phyloP scores from a whole-genome alignment of 2,329 filamentous ascomycete species.

The Dactylonectria estremocensis region DNA sequence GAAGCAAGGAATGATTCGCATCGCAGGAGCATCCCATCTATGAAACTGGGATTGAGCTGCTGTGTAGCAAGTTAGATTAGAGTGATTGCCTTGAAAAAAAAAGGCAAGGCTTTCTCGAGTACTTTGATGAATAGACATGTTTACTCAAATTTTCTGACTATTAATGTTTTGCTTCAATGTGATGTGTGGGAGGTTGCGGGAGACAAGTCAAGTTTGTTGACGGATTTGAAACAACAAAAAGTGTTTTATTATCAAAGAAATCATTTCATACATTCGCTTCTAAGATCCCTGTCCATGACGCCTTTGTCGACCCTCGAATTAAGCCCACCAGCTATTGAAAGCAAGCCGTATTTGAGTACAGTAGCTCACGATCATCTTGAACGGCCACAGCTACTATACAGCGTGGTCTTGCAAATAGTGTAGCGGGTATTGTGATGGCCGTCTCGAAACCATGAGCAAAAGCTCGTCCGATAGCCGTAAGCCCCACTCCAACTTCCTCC shows the following conservation, averaged over 20 bases:
- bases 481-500: neutral
- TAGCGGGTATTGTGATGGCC: constrained; percentile 35
- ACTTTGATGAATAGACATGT: neutral
- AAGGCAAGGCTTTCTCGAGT: neutral
- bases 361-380: constrained; percentile 16
- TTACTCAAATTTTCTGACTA: neutral
- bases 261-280: neutral
- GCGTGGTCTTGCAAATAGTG: constrained; percentile 26
- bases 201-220: neutral
- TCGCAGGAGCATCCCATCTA: neutral
- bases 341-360: too few species aligned
- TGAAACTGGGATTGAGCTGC: neutral
- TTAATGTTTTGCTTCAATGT: neutral
- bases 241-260: too few species aligned
- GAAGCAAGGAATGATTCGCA: neutral
- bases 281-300: neutral
- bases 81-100: neutral
- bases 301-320: too few species aligned
- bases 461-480: constrained; percentile 19
- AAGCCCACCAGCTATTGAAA: too few species aligned
- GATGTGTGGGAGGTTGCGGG: neutral
- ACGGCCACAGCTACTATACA: constrained; percentile 43
- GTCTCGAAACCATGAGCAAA: constrained; percentile 43
- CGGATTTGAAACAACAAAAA: too few species aligned
- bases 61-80: constrained; percentile 2